Conservation (phyloP, 2,329 filamentous ascomycete genomes). For the Neurospora sp. region DNA sequence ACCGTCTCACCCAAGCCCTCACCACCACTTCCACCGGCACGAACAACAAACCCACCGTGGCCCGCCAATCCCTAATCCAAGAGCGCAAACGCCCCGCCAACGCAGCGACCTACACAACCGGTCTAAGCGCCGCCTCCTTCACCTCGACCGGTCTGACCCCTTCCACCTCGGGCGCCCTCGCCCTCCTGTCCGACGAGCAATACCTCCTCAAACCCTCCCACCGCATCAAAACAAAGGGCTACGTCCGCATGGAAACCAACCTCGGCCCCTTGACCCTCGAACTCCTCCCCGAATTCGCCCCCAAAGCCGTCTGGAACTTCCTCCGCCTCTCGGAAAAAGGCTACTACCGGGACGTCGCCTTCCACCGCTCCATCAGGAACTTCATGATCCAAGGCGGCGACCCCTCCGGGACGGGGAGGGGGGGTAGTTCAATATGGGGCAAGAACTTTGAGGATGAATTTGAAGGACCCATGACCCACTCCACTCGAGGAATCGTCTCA, state of each 20-base stretch:
- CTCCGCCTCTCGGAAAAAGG: constrained; percentile 77
- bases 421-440: too few relatives aligned
- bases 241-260: constrained; percentile 80
- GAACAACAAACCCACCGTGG: constrained; percentile 6
- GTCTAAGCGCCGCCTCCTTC: constrained; percentile 83
- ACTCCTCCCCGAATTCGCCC: constrained; percentile 81
- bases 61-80: constrained; percentile 35
- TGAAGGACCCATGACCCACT: constrained; percentile 79
- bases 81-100: constrained; percentile 64
- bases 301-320: constrained; percentile 96
- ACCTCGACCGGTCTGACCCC: constrained; percentile 91
- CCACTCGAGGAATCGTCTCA: constrained; percentile 59
- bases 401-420: too few relatives aligned
- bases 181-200: constrained; percentile 83
- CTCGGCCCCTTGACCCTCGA: constrained; percentile 80
- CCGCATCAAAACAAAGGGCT: constrained; percentile 81
- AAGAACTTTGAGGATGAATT: constrained; percentile 93
- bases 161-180: constrained; percentile 78
- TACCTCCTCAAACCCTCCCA: constrained; percentile 83
- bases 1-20: constrained; percentile 38
- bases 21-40: constrained; percentile 2
- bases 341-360: constrained; percentile 75
- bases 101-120: constrained; percentile 82
- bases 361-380: constrained; percentile 87
- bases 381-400: constrained; percentile 99